Base-by-base conservation (phyloP, 1,284 basidiomycete genomes). In the Termitomyces sp. region DNA sequence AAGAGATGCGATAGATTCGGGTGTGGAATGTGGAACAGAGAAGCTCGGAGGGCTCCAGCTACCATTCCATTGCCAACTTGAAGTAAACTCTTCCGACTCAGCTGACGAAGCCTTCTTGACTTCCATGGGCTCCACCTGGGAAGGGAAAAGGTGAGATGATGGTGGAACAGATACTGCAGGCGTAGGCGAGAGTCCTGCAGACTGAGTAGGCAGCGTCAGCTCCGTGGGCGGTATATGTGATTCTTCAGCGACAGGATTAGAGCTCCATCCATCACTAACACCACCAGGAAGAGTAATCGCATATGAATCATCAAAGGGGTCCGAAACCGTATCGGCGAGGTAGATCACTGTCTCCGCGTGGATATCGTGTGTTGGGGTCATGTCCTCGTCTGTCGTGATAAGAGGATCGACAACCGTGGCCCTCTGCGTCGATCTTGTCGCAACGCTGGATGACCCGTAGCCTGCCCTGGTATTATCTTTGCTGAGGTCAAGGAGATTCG, bases 31-130 rank as follows among this genome's bases (percentile, higher is more conserved):
- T 13, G 49, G 7, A 6, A 26, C 44, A 36, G 49, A 48, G 10
- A 33, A 5, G 12, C 38, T 47, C 1, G 45, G 13, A 19, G 55
- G 46, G 41, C 42, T 56, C 54, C 52, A 60, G 36, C 49, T 39
- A 21, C 48, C 46, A 33, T 60, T 52, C 56, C 59, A 56, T 6
- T 46, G 41, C 59, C 59, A 60, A 43, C 45, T 52, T 2, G 50
- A 21, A n/a, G 39, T 24, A 31, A 44, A 48, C 1, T 45, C 17
- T 50, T 51, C 46, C 10, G 48, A 31, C 28, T 56, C 53, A 8
- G 19, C 1, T 9, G 45, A 30, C 15, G 30, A 12, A 3, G 21
- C 15, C 19, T 12, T 40, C 41, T 41, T 38, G 1, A 24, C 31
- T 42, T 30, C n/a, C 2, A 10, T 19, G 24, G 30, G 49, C 9